Evolutionary conservation across 2,329 filamentous ascomycete species (phyloP), one percentile per base, ranked within the genome.

Genomic region (Chaetomiaceae sp.): DNA sequence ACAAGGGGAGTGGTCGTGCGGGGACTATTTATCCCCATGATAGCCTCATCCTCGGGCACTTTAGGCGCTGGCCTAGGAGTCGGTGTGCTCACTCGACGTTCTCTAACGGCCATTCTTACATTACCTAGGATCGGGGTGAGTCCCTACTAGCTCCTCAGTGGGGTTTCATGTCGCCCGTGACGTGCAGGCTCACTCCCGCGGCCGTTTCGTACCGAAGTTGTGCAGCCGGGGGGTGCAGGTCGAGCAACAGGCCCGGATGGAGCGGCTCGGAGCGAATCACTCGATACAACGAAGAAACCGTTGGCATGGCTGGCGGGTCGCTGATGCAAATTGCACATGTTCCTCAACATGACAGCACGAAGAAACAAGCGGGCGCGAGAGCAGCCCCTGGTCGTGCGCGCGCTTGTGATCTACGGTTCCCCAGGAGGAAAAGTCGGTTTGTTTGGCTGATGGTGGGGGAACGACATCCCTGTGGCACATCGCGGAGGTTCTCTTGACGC

Each of bases 21-120:
- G 32, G 36, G 43, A 29, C 33, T 59, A 60, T 58, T 63, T 59
- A 59, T 60, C 40, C 46, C 30, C 54, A 37, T 20, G 50, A 49
- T 53, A 36, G 27, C 46, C 21, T 52, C 46, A 36, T 47, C 29
- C 44, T 25, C 13, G 21, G 21, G 30, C 25, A 37, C n/a, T 40
- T 48, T 49, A 53, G 27, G 37, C 56, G 56, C 51, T 42, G 30
- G 16, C 23, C 23, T 21, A 30, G 42, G 48, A 32, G 46, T 42
- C 11, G n/a, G 29, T 37, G n/a, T 32, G 27, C 33, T 30, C 18
- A 10, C 20, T 25, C 11, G 34, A 34, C 25, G 27, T 23, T 34
- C 25, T 44, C 25, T 44, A 51, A 41, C 44, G 27, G 23, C 36
- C 43, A 25, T 32, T 41, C 42, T 23, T 20, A 42, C 25, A 36